A percentile compares a stretch with the other conserved stretches of the same genome.
These are phyloP conservation scores for Paraphoma chrysanthemicola DNA, from an alignment of 2,329 filamentous ascomycete genomes.

Conservation along the genomic window DNA sequence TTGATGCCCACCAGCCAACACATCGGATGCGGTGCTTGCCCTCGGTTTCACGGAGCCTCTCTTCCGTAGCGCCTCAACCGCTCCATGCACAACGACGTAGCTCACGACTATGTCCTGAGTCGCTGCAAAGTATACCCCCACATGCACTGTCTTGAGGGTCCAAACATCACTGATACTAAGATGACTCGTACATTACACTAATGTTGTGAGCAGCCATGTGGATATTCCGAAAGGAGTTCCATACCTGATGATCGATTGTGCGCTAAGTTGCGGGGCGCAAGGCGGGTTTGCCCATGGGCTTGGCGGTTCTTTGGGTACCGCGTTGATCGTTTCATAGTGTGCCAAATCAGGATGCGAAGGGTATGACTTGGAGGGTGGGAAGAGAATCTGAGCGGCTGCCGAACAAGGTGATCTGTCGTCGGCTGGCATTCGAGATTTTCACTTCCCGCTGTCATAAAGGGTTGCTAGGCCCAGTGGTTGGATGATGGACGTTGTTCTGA, in stretches of 20 bases:
- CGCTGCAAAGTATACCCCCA: not conserved
- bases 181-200: conserved; percentile 2
- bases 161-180: conserved; percentile 1
- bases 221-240: conserved; percentile 1
- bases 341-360: not conserved
- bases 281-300: not conserved
- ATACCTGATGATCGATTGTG: conserved; percentile 3
- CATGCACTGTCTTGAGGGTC: not conserved
- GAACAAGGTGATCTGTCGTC: not conserved
- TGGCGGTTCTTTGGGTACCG: not conserved
- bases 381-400: not conserved
- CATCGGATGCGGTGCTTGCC: not conserved
- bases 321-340: conserved; percentile 1
- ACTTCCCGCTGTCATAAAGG: not conserved
- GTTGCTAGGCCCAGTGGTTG: not conserved
- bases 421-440: not conserved
- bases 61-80: conserved; percentile 4
- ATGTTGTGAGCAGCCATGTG: conserved; percentile 5
- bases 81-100: conserved; percentile 5
- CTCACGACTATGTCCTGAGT: not conserved
- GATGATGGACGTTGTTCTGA: not conserved
- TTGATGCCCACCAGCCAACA: not conserved
- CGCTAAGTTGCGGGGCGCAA: conserved; percentile 6
- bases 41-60: not conserved
- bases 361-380: conserved; percentile 1